These are phyloP conservation scores for Tubosaeta brunneosetosa DNA, from an alignment of 768 basidiomycete genomes.

Conservation along the genomic window DNA sequence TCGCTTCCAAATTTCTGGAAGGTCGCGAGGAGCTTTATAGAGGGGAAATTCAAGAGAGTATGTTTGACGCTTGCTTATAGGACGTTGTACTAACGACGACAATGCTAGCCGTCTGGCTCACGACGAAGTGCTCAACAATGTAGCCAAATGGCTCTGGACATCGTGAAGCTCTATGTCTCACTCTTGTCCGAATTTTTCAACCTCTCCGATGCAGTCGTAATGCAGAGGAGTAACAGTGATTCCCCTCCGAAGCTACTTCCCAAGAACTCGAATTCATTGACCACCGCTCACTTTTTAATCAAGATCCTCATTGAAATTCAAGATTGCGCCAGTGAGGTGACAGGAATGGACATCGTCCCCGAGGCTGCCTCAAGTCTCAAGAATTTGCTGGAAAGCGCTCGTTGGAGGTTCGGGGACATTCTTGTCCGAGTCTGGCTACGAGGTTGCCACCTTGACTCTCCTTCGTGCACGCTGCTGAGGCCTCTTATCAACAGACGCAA, in stretches of 20 bases:
- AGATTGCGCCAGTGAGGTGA: slow-evolving; percentile 80
- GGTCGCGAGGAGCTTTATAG: slow-evolving; percentile 85
- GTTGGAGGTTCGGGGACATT: slow-evolving; percentile 86
- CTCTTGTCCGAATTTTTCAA: slow-evolving; percentile 83
- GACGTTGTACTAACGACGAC: slow-evolving; percentile 1
- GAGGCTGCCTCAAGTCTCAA: slow-evolving; percentile 68
- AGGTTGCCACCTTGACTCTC: slow-evolving; percentile 45
- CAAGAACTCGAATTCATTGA: slow-evolving; percentile 71
- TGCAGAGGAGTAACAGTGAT: slow-evolving; percentile 40
- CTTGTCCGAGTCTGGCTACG: slow-evolving; percentile 75
- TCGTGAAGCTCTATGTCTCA: slow-evolving; percentile 80
- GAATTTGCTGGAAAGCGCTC: slow-evolving; percentile 70
- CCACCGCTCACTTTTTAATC: slow-evolving; percentile 74
- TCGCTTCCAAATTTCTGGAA: slow-evolving; percentile 92
- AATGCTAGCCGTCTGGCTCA: slow-evolving; percentile 37
- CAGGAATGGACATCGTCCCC: slow-evolving; percentile 72
- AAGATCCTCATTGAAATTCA: slow-evolving; percentile 81
- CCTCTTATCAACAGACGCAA: slow-evolving; percentile 57
- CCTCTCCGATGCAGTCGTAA: slow-evolving; percentile 73
- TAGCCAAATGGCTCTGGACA: slow-evolving; percentile 81
- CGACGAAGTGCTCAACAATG: slow-evolving; percentile 82
- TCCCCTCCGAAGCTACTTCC: slow-evolving; percentile 58
- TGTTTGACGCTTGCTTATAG: slow-evolving; percentile 6
- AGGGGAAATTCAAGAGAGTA: slow-evolving; percentile 90
- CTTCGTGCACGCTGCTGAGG: slow-evolving; percentile 2